Conservation (phyloP, 2,329 filamentous ascomycete genomes). For the Dothistroma septosporum region DNA sequence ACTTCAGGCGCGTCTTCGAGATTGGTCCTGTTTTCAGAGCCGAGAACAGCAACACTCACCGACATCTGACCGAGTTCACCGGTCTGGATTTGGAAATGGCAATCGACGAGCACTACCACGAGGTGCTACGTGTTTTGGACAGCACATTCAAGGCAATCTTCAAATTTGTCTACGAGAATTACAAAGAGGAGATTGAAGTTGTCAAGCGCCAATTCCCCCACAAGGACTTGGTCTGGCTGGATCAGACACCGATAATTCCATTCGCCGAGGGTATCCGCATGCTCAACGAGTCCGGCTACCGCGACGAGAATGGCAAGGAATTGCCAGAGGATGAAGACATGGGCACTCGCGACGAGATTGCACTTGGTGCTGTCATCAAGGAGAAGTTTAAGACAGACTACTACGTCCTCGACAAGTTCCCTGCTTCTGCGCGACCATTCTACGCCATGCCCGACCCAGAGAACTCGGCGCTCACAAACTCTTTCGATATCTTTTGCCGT, state of each 20-base stretch:
- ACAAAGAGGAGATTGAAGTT: conserved; percentile 68
- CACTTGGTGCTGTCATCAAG: conserved; percentile 77
- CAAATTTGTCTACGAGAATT: conserved; percentile 64
- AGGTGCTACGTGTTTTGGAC: conserved; percentile 76
- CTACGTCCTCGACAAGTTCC: conserved; percentile 93
- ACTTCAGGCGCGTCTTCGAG: conserved; percentile 86
- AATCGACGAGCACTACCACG: conserved; percentile 83
- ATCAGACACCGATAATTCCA: conserved; percentile 75
- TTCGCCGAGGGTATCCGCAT: conserved; percentile 77
- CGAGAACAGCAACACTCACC: conserved; percentile 92
- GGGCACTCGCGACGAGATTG: conserved; percentile 79
- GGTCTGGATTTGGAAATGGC: conserved; percentile 91
- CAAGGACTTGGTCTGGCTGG: conserved; percentile 79
- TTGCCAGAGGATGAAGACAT: conserved; percentile 74
- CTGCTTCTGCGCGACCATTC: conserved; percentile 76
- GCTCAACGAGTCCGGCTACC: conserved; percentile 73
- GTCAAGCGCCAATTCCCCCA: conserved; percentile 83
- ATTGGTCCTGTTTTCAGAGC: conserved; percentile 87
- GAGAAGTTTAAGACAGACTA: conserved; percentile 86
- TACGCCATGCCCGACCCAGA: conserved; percentile 82
- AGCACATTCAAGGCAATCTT: conserved; percentile 76
- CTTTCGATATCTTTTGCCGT: conserved; percentile 90
- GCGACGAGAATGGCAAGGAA: conserved; percentile 69
- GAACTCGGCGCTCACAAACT: conserved; percentile 73
- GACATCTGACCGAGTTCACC: conserved; percentile 91